Conservation (phyloP, 1,284 basidiomycete genomes). For the Sphaerobolus stellatus region DNA sequence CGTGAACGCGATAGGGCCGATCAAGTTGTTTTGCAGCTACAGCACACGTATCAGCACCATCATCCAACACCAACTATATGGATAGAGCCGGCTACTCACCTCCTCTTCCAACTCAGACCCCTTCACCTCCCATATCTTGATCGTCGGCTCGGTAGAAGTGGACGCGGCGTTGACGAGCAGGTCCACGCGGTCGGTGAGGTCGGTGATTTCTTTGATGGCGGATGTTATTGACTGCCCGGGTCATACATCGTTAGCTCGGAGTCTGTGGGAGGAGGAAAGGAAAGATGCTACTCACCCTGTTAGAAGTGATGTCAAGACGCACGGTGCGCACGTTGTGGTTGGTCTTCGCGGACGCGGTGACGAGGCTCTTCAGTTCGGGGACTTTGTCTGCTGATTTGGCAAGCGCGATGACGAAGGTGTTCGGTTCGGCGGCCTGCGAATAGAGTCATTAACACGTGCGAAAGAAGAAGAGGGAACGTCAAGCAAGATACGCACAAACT, state of each 20-base stretch:
- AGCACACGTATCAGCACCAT: background rate
- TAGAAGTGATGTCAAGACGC: slow-evolving; percentile 1
- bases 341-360: background rate
- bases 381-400: slow-evolving; percentile 7
- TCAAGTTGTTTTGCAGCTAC: slow-evolving; percentile 6
- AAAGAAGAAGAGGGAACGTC: background rate
- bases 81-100: background rate
- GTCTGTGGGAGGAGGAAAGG: no score
- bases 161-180: slow-evolving; percentile 8
- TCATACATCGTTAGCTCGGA: no score
- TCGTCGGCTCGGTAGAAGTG: background rate
- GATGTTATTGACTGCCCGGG: slow-evolving; percentile 6
- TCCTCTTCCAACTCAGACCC: slow-evolving; percentile 9
- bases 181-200: slow-evolving; percentile 10
- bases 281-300: slow-evolving; percentile 4
- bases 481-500: slow-evolving; percentile 12
- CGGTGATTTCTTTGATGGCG: slow-evolving; percentile 6
- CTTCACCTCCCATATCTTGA: slow-evolving; percentile 5
- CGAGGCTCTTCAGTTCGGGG: background rate
- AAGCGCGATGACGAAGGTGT: slow-evolving; percentile 13
- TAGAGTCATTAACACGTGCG: no score
- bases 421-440: background rate
- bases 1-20: slow-evolving; percentile 11
- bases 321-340: slow-evolving; percentile 10
- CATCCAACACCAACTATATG: background rate